phyloP scores from a whole-genome alignment of 2,329 filamentous ascomycete genomes.

The Exutisphaerella laricina region DNA sequence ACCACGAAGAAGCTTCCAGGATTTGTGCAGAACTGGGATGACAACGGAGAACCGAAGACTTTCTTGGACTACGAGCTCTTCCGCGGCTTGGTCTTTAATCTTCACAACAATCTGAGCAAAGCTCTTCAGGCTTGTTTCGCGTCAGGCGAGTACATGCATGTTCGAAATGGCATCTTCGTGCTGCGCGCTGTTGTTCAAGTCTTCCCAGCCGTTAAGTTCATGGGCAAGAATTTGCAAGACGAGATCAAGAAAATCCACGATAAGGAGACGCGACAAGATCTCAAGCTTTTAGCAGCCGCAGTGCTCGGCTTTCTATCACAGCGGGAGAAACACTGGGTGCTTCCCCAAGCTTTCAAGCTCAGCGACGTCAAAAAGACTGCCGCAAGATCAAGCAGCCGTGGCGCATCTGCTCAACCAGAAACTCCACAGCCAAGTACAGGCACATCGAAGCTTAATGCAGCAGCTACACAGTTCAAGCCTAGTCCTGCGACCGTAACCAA shows the following conservation, averaged over 20 bases:
- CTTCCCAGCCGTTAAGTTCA: conserved; percentile 87
- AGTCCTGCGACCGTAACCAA: conserved; percentile 25
- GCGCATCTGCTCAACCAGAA: conserved; percentile 34
- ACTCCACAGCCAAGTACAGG: conserved; percentile 40
- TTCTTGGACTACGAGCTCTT: conserved; percentile 83
- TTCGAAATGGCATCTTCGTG: conserved; percentile 88
- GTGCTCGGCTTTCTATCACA: conserved; percentile 61
- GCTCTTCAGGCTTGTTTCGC: conserved; percentile 78
- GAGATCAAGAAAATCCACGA: conserved; percentile 56
- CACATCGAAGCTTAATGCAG: conserved; percentile 45
- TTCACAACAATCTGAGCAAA: conserved; percentile 76
- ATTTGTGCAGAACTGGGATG: conserved; percentile 71
- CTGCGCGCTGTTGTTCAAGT: conserved; percentile 72
- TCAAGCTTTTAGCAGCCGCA: conserved; percentile 67
- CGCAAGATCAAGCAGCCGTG: conserved; percentile 23
- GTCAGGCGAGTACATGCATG: conserved; percentile 91
- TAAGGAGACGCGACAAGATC: conserved; percentile 60
- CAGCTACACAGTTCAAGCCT: conserved; percentile 62
- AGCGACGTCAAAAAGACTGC: conserved; percentile 27
- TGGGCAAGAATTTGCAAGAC: conserved; percentile 65
- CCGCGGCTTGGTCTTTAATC: conserved; percentile 76
- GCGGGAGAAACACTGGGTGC: conserved; percentile 62
- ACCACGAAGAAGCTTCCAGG: conserved; percentile 62
- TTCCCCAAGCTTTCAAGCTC: conserved; percentile 64
- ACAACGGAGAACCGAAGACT: conserved; percentile 52